These are phyloP conservation scores for Alternaria sp. DNA, from an alignment of 2,329 filamentous ascomycete genomes.

Conservation along the genomic window DNA sequence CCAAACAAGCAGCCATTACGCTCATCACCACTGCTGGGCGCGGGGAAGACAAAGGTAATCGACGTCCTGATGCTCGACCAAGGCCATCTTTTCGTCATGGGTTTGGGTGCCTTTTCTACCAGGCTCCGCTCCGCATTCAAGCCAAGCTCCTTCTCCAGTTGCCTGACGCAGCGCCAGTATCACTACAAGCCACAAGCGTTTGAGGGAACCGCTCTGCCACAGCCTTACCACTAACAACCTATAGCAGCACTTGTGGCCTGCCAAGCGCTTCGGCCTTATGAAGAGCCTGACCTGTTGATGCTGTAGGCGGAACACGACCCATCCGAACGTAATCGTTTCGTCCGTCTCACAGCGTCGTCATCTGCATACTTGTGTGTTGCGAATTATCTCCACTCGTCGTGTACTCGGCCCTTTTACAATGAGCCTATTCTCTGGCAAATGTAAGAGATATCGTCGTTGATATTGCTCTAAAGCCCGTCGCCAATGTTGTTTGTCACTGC, in stretches of 20 bases:
- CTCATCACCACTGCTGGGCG: constrained; percentile 12
- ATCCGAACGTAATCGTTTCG: constrained; percentile 47
- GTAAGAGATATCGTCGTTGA: neutral
- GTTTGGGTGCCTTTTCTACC: constrained; percentile 21
- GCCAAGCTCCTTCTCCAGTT: constrained; percentile 31
- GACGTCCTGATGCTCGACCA: neutral
- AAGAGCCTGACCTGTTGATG: constrained; percentile 40
- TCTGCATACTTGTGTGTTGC: constrained; percentile 29
- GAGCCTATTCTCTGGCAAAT: neutral
- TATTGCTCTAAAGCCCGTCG: neutral
- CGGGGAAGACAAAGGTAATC: constrained; percentile 9
- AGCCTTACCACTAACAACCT: constrained; percentile 34
- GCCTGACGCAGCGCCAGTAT: constrained; percentile 43
- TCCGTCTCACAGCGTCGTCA: constrained; percentile 45
- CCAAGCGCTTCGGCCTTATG: constrained; percentile 37
- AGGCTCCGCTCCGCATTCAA: constrained; percentile 5
- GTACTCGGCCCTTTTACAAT: neutral
- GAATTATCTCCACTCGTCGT: constrained; percentile 15
- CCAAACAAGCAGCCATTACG: constrained; percentile 10
- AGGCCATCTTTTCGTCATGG: constrained; percentile 14
- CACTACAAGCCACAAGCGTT: constrained; percentile 42
- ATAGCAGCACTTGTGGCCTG: constrained; percentile 26
- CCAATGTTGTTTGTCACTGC: constrained; percentile 1
- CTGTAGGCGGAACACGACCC: constrained; percentile 40
- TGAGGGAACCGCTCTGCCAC: constrained; percentile 41